Base-by-base conservation (phyloP, 495 filamentous ascomycete species). In the Talaromyces trachyspermus region DNA sequence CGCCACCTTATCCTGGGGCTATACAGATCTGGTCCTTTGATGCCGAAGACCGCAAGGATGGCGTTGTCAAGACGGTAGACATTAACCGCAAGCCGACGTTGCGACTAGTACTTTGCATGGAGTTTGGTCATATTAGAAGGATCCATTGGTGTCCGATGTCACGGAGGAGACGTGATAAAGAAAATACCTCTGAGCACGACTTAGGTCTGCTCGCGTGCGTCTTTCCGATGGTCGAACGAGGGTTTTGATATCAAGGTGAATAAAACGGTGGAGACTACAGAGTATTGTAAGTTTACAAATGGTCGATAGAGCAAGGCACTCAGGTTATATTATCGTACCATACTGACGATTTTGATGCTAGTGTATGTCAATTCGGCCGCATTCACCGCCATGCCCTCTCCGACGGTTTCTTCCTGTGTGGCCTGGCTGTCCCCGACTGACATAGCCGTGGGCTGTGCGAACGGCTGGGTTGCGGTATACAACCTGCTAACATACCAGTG, bases 61-160 rank as follows among this genome's bases (percentile, higher is more conserved):
- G 49, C 10, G 26, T 54, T 3, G 62, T 59, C 6, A 51, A 61
- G 46, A 49, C 54, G 17, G 55, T 81, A 5, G 66, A 78, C 53
- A 61, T 69, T 50, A 48, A 49, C 12, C 51, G 17, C 35, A 49
- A 58, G 23, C 75, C 77, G 11, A 55, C 51, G 40, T 57, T 79
- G 44, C 65, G 59, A 36, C 54, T 75, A n/a, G 69, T 75, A 3
- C 50, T 85, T 15, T 85, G 81, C 54, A 75, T 76, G 3, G 66
- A 80, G 5, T 86, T 83, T 80, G 84, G 81, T 3, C 63, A 75
- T 44, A 54, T 80, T 11, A 72, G 70, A 45, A 65, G 70, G n/a
- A 65, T 86, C 15, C 64, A 74, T 43, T 86, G 81, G 80, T 86
- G 82, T 53, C 79, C 76, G 24, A 63, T 78, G 54, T 62, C 64